Evolutionary conservation across 495 filamentous ascomycete species (phyloP), one percentile per base, ranked within the genome.

Genomic region (Cercophora sp.): DNA sequence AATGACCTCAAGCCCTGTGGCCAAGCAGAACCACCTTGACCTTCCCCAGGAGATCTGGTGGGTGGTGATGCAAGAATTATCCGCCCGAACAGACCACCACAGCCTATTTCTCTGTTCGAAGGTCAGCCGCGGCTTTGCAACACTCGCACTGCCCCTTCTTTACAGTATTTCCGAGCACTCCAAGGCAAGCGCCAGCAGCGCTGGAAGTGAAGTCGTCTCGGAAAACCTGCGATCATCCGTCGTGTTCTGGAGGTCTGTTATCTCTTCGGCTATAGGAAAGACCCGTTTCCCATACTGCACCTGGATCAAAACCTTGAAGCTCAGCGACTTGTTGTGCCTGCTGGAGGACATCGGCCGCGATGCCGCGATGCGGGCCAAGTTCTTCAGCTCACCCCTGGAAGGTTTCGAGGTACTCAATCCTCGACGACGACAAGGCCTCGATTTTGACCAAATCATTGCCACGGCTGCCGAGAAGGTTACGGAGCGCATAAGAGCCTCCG

Each of bases 271-370:
- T 52, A 47, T 86, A 24, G 79, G 75, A 9, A 65, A 74, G 54
- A 88, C 87, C 0, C 67, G 78, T 24, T 85, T 81, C 53, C 85
- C 85, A 0, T 91, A 92, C 57, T 85, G 80, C 58, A 72, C 75
- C 26, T 89, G 85, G 64, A 78, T 89, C 37, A 80, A 79, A 24
- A 62, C 71, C 19, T 67, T 92, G 23, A 78, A 85, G 57, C 70
- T 89, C 1, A 66, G 78, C 51, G 82, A 84, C 55, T 71, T 91
- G 3, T 56, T 69, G 29, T 60, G 79, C 18, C 72, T 87, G 15
- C 71, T 90, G 8, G 71, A 78, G 2, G 78, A 85, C 52, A 54
- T 76, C 3, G 64, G 53, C 19, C 76, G 76, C 42, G 46, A 15
- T 11, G 19, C 1, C 3, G 3, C 11, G 3, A 10, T 25, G 19